Evolutionary conservation across 2,329 filamentous ascomycete genomes (phyloP).

Genomic region (Didymella exigua): DNA sequence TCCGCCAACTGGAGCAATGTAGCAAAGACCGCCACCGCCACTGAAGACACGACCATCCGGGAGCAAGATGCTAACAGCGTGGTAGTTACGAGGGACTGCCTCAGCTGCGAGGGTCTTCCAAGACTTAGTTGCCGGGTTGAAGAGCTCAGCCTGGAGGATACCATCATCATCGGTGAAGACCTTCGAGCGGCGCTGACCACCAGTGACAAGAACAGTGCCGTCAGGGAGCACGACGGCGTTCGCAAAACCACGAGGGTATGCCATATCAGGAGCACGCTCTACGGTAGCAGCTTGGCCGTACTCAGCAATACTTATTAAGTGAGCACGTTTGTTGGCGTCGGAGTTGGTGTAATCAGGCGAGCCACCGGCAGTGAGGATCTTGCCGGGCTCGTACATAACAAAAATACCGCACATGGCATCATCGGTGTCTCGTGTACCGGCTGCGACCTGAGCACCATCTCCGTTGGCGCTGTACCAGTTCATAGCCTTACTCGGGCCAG

Average conservation of each 20-base stretch:
- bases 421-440: constrained; percentile 27
- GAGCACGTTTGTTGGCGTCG: constrained; percentile 27
- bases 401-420: constrained; percentile 35
- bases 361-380: constrained; percentile 33
- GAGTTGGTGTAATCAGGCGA: constrained; percentile 33
- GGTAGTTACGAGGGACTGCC: constrained; percentile 35
- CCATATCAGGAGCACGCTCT: constrained; percentile 34
- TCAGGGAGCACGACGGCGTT: constrained; percentile 37
- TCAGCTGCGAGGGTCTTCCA: constrained; percentile 32
- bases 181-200: constrained; percentile 30
- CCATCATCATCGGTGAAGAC: constrained; percentile 33
- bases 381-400: constrained; percentile 36
- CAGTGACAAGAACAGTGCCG: constrained; percentile 34
- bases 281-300: constrained; percentile 24
- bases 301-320: constrained; percentile 30
- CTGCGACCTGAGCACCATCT: constrained; percentile 23
- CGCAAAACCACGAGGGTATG: constrained; percentile 30
- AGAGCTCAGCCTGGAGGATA: constrained; percentile 32
- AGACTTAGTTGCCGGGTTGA: constrained; percentile 30
- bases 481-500: constrained; percentile 31
- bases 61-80: constrained; percentile 32
- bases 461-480: constrained; percentile 35
- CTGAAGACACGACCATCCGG: constrained; percentile 33
- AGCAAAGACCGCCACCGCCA: constrained; percentile 36
- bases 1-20: constrained; percentile 20